Evolutionary conservation across 164 flowering plant species (phyloP).

Genomic region (Litsea cubeba): DNA sequence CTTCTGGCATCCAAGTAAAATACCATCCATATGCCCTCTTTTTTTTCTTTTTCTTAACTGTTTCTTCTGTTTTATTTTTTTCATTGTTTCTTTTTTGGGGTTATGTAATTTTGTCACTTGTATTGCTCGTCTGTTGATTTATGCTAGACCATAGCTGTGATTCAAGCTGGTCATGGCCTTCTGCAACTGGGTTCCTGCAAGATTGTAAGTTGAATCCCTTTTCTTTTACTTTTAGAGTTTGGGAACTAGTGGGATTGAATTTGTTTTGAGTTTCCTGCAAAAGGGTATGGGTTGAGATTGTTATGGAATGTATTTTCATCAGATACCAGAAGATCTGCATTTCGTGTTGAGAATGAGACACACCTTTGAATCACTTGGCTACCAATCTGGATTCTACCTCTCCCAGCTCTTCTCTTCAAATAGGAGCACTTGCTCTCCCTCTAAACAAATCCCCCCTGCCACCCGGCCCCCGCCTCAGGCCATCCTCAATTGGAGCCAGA

Average conservation of each 20-base stretch:
- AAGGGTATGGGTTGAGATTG: not conserved
- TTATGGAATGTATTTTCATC: slow-evolving; percentile 9
- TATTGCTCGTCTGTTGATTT: slow-evolving; percentile 2
- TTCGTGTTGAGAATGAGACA: slow-evolving; percentile 98
- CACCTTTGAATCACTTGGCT: slow-evolving; percentile 93
- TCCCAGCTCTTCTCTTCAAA: slow-evolving; percentile 89
- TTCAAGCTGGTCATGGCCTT: slow-evolving; percentile 99
- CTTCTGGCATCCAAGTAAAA: slow-evolving; percentile 90
- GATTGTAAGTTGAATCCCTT: slow-evolving; percentile 59
- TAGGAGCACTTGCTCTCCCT: slow-evolving; percentile 46
- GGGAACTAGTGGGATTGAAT: not conserved
- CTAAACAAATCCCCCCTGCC: slow-evolving; percentile 41
- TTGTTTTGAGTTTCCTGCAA: not conserved
- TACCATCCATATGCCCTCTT: not conserved
- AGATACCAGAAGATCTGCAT: slow-evolving; percentile 97
- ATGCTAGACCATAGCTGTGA: slow-evolving; percentile 92
- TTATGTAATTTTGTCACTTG: not conserved
- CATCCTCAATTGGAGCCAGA: slow-evolving; percentile 80
- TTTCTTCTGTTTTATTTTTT: not conserved
- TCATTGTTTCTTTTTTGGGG: not conserved
- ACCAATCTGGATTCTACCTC: slow-evolving; percentile 90
- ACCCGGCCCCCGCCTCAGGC: slow-evolving; percentile 48
- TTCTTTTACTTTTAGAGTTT: not conserved
- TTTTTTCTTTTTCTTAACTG: not conserved
- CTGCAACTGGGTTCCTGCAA: slow-evolving; percentile 96